Base-by-base conservation (phyloP, 2,329 filamentous ascomycete genomes). In the Microcyclosporella mali region DNA sequence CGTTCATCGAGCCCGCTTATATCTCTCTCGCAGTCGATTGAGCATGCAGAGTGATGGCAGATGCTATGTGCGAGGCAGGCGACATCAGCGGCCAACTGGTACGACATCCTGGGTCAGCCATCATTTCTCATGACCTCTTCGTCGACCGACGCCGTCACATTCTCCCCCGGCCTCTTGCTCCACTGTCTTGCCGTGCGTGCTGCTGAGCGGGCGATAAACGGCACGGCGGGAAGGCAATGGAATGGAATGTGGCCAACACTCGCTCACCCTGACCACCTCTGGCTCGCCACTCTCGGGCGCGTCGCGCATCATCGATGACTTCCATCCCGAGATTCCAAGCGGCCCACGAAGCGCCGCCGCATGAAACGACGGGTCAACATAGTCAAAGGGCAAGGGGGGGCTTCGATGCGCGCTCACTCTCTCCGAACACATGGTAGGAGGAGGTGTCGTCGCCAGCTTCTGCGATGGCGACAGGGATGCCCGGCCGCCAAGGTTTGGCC, bases 121-220 rank as follows among this genome's bases (percentile, higher is more conserved):
- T 25, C 21, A 9, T 25, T 9, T 25, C 21, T 25, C 9, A 25
- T 25, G 21, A 25, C 21, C 9, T 9, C 21, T 25, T 25, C 9
- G 21, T 25, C 21, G 21, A 28, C 41, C 21, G 21, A 28, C 41
- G 35, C 17, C 33, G 17, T 39, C 43, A 17, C 51, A 54, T 54
- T 44, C 37, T 43, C 15, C 45, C 35, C 36, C 46, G 50, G 46
- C 51, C 51, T 45, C 45, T 38, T 46, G 51, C 33, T 41, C 48
- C 46, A 49, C 41, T 43, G 41, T 35, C 33, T 14, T 31, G 33
- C 12, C 37, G 21, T 40, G 39, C 37, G 21, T 40, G 39, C 40
- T 25, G 21, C 9, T 25, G 21, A 9, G 21, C 14, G 16, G 15
- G 33, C 33, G 15, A 17, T 15, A 17, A 17, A 14, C 18, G 33